Percentiles rank a stretch among this genome's conserved stretches.
These are phyloP conservation scores for Metarhizium anisopliae DNA, from an alignment of 2,329 filamentous ascomycete genomes.

Conservation along the genomic window DNA sequence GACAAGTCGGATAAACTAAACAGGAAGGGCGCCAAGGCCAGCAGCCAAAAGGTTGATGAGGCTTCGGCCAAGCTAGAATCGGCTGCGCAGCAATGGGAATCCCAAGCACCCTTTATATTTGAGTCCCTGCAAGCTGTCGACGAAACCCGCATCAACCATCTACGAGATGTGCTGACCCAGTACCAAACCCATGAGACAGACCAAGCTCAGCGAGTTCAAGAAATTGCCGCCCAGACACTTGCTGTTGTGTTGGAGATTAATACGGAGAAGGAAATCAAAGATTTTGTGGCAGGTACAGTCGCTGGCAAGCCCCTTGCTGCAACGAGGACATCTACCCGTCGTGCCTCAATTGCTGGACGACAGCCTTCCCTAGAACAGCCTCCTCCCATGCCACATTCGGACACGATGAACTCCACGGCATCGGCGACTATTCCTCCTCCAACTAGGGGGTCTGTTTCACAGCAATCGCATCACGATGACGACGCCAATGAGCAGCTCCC, in stretches of 20 bases:
- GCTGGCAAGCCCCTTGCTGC: constrained; percentile 28
- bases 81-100: constrained; percentile 81
- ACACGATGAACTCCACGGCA: background rate
- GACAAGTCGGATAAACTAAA: constrained; percentile 78
- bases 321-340: constrained; percentile 32
- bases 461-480: constrained; percentile 4
- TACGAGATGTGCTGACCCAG: constrained; percentile 86
- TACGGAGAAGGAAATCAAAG: constrained; percentile 77
- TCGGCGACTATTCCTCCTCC: constrained; percentile 4
- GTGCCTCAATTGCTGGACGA: constrained; percentile 22
- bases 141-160: constrained; percentile 78
- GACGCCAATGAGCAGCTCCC: constrained; percentile 5
- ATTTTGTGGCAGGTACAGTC: constrained; percentile 44
- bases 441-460: constrained; percentile 2
- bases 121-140: constrained; percentile 87
- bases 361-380: constrained; percentile 8
- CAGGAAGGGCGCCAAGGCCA: constrained; percentile 69
- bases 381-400: background rate
- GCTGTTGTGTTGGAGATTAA: constrained; percentile 78
- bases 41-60: constrained; percentile 65
- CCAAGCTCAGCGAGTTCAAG: constrained; percentile 66
- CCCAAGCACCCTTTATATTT: constrained; percentile 89
- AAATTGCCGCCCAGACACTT: constrained; percentile 69
- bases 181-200: constrained; percentile 90
- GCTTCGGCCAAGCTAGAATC: constrained; percentile 67